These are phyloP conservation scores for Starmerella stigmatis DNA, from an alignment of 805 yeast species.

Conservation along the genomic window DNA sequence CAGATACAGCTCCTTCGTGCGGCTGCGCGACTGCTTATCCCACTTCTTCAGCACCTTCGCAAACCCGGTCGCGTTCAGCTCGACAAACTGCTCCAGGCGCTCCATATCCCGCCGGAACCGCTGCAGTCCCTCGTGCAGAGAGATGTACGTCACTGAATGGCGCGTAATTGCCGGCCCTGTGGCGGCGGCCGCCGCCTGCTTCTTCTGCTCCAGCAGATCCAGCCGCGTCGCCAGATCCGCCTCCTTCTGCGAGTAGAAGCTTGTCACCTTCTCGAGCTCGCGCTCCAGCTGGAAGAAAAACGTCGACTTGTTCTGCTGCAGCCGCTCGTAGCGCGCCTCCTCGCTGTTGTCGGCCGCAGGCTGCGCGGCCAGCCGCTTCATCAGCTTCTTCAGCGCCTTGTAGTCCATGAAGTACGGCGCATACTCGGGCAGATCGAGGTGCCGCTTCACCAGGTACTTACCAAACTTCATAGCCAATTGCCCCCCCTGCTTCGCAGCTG, in stretches of 20 bases:
- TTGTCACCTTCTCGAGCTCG: slow-evolving; percentile 88
- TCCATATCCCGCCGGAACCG: slow-evolving; percentile 82
- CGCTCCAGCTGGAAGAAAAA: slow-evolving; percentile 82
- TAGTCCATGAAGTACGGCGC: slow-evolving; percentile 89
- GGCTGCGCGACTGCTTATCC: slow-evolving; percentile 94
- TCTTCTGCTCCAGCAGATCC: slow-evolving; percentile 65
- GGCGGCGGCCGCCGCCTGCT: slow-evolving; percentile 42
- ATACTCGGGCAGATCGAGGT: slow-evolving; percentile 89
- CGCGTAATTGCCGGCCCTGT: slow-evolving; percentile 38
- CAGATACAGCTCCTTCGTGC: slow-evolving; percentile 82
- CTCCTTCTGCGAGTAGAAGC: slow-evolving; percentile 85
- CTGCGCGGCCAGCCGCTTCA: slow-evolving; percentile 52
- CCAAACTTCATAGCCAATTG: slow-evolving; percentile 65
- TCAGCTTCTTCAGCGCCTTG: slow-evolving; percentile 83
- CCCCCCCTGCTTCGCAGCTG: neutral
- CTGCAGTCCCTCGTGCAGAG: slow-evolving; percentile 78
- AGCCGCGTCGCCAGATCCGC: slow-evolving; percentile 71
- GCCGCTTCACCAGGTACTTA: slow-evolving; percentile 86
- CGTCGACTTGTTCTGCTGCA: slow-evolving; percentile 85
- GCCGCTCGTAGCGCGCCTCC: slow-evolving; percentile 38
- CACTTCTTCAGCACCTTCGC: slow-evolving; percentile 92
- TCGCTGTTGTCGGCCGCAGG: slow-evolving; percentile 25
- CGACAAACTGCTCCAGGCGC: slow-evolving; percentile 85
- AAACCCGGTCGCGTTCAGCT: slow-evolving; percentile 90
- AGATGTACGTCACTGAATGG: slow-evolving; percentile 66